A percentile compares a stretch with the other conserved stretches of the same genome.
phyloP scores from a whole-genome alignment of 2,329 filamentous ascomycete genomes.

The Lecanicillium sp. region DNA sequence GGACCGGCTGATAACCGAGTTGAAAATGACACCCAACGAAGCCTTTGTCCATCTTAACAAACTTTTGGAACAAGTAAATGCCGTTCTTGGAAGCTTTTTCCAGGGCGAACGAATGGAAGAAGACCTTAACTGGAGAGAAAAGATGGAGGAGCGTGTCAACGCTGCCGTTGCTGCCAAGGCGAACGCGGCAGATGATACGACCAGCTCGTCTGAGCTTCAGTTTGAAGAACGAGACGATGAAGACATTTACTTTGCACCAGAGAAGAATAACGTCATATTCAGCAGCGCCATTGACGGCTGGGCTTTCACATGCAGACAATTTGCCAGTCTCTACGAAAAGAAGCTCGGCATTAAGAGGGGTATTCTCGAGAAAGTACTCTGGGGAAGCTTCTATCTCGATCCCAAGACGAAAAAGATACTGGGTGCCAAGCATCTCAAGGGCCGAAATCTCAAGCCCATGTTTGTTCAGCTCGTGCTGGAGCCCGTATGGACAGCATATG shows the following conservation, averaged over 20 bases:
- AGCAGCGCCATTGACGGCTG: constrained; percentile 97
- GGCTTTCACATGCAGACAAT: constrained; percentile 95
- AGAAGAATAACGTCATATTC: constrained; percentile 99
- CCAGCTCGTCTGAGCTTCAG: constrained; percentile 50
- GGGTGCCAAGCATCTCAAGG: constrained; percentile 85
- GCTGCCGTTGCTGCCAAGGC: constrained; percentile 58
- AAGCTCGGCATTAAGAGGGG: constrained; percentile 91
- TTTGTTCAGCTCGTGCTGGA: constrained; percentile 96
- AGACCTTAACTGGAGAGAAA: constrained; percentile 90
- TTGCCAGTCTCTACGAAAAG: constrained; percentile 88
- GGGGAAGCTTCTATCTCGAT: constrained; percentile 95
- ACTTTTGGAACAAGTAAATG: constrained; percentile 91
- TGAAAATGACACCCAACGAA: constrained; percentile 86
- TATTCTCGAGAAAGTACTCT: constrained; percentile 84
- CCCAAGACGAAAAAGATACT: constrained; percentile 94
- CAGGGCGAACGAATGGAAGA: constrained; percentile 98
- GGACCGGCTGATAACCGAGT: constrained; percentile 85
- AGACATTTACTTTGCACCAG: constrained; percentile 94
- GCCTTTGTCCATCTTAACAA: constrained; percentile 85
- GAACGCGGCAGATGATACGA: constrained; percentile 36
- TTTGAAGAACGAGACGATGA: constrained; percentile 93
- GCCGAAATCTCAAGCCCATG: constrained; percentile 85
- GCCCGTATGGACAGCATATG: constrained; percentile 92
- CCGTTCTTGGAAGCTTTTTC: constrained; percentile 94
- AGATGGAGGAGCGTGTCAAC: constrained; percentile 77